phyloP scores from a whole-genome alignment of 164 flowering plant genomes.

The Tetrastigma voinierianum region DNA sequence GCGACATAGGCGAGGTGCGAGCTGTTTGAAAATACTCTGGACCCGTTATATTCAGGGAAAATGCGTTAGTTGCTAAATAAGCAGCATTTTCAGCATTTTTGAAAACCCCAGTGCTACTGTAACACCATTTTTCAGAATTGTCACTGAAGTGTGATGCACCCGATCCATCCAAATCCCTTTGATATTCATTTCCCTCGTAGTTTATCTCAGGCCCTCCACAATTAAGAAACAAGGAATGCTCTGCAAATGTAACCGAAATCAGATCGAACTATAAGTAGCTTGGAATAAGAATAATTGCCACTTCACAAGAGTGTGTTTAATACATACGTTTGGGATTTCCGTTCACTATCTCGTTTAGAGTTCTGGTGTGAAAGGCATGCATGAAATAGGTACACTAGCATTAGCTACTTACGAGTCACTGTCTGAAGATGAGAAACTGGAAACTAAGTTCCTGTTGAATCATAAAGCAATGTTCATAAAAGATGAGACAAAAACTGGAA shows the following conservation, averaged over 20 bases:
- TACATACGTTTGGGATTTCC: conserved; percentile 37
- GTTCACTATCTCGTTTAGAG: too few species aligned
- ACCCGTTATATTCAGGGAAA: conserved; percentile 20
- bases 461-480: neutral
- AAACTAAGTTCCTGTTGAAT: conserved; percentile 49
- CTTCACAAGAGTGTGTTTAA: neutral
- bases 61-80: conserved; percentile 24
- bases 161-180: conserved; percentile 30
- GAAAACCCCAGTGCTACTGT: conserved; percentile 58
- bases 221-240: conserved; percentile 60
- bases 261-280: neutral
- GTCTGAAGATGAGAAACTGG: conserved; percentile 34
- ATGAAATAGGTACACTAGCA: too few species aligned
- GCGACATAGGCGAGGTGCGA: conserved; percentile 66
- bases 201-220: conserved; percentile 56
- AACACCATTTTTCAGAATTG: conserved; percentile 48
- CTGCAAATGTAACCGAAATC: conserved; percentile 32
- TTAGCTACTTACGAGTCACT: conserved; percentile 42
- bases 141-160: conserved; percentile 45
- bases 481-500: neutral
- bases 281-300: neutral
- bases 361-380: neutral
- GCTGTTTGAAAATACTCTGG: conserved; percentile 47
- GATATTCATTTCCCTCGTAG: conserved; percentile 41
- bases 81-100: conserved; percentile 18